phyloP scores from a whole-genome alignment of 179 eudicot species.

The Pouteria campechiana region DNA sequence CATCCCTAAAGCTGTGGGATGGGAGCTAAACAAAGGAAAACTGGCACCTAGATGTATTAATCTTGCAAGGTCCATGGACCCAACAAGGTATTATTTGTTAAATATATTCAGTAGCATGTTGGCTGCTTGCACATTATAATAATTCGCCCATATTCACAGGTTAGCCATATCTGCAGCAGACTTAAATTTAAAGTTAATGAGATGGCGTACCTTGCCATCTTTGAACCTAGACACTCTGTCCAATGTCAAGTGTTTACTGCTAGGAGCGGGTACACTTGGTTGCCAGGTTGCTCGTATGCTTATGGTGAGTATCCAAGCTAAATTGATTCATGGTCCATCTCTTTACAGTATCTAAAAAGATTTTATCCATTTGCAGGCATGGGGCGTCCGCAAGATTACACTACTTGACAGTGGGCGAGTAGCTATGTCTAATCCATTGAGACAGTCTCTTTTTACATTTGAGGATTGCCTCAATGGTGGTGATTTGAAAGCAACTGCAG shows the following conservation, averaged over 20 bases:
- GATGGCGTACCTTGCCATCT: constrained; percentile 94
- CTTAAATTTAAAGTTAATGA: constrained; percentile 86
- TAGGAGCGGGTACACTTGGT: constrained; percentile 97
- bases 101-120: background rate
- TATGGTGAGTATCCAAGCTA: constrained; percentile 43
- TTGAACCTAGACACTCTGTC: constrained; percentile 51
- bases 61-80: constrained; percentile 89
- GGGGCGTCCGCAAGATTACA: constrained; percentile 91
- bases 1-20: constrained; percentile 62
- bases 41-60: constrained; percentile 40
- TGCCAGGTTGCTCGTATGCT: constrained; percentile 97
- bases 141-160: constrained; percentile 31
- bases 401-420: constrained; percentile 83
- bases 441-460: constrained; percentile 81
- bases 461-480: constrained; percentile 90
- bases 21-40: constrained; percentile 63
- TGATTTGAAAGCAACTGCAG: constrained; percentile 69
- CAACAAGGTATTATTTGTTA: constrained; percentile 45
- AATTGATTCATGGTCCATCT: background rate
- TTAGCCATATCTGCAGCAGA: constrained; percentile 84
- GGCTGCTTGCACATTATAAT: background rate
- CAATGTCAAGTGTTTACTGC: constrained; percentile 68
- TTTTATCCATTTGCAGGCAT: constrained; percentile 45
- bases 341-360: background rate
- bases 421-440: constrained; percentile 89